Base-by-base conservation (phyloP, 192 early-diverging fungal genomes). In the Phycomyces nitens region DNA sequence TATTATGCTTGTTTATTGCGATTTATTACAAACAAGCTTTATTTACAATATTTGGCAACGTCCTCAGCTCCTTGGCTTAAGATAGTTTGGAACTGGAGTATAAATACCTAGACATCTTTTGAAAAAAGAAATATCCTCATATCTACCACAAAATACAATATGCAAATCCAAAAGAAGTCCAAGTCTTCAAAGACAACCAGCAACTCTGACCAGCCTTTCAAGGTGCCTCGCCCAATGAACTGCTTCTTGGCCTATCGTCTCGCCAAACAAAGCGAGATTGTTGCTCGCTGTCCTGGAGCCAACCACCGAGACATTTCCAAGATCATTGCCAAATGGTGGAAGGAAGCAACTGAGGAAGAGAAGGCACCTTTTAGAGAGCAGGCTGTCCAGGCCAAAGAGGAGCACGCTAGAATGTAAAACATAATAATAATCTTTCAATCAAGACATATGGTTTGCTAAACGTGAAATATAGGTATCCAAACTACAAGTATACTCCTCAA, bases 161-260 rank as follows among this genome's bases (percentile, higher is more conserved):
- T 34, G 29, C 29, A 34, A 34, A 34, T 34, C 29, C 29, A 34
- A 34, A 34, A 34, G 29, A 34, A 34, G 7, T 5, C 29, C 29
- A 34, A 34, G 29, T 34, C 29, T 34, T 34, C 44, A n/a, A 47
- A n/a, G 44, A 6, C 12, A 47, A 14, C 2, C 44, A 47, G 2
- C 2, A 14, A 47, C 11, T 3, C 12, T 14, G 12, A 47, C 3
- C 12, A 47, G 18, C 18, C 44, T 18, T 7, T 18, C 44, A 47
- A 47, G 18, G 11, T 47, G n/a, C 68, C 82, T 3, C 64, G 84
- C 18, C 87, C 87, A 38, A 78, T 79, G 57, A 88, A 88, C 56
- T 87, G 84, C 54, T 88, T 88, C 53, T 81, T 88, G 79, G 68
- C 77, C 5, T 88, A 80, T 63, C 82, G 87, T 24, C 70, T 77